Base-by-base conservation (phyloP, 2,329 filamentous ascomycete species). In the Celoporthe dispersa region DNA sequence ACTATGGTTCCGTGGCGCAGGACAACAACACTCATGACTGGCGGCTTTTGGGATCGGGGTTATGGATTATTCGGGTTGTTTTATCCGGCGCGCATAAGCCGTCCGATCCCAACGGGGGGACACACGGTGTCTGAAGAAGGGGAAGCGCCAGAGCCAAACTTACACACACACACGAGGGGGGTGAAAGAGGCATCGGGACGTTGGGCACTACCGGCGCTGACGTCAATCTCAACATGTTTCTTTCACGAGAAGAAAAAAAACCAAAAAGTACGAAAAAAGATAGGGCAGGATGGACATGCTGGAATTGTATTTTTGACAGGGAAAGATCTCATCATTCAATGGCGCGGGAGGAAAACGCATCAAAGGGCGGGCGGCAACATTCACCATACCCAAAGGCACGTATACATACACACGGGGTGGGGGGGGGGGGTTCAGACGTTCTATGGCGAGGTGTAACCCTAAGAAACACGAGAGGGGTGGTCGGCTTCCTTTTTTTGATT, bases 301-400 rank as follows among this genome's bases (percentile, higher is more conserved):
- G 37, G 61, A 37, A 66, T 63, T 65, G 51, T 35, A n/a, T n/a
- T 35, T 59, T 48, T 68, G 62, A 55, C 64, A 67, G 70, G 70
- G 39, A 62, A 69, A 67, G 19, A 51, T 44, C 53, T 66, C 62
- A 70, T 67, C 65, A 67, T 62, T 63, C 28, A 48, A n/a, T n/a
- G 61, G 68, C 70, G 65, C 68, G 53, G 70, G 61, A n/a, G 39
- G 39, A 63, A 70, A 63, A 59, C 62, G 62, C 65, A 70, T 67
- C 53, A 31, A 35, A 55, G 16, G 68, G 53, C 67, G 66, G n/a
- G 68, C 61, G 63, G 63, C 53, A 62, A 63, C 48, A 41, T 66
- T 68, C 48, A 63, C 68, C 55, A 65, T 70, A 64, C 55, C 68
- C 48, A 44, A 44, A 37, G 61, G 53, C 66, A 35, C 39, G 22